Conservation (phyloP, 352 stramenopile genomes). For the Globisporangium barbulae region DNA sequence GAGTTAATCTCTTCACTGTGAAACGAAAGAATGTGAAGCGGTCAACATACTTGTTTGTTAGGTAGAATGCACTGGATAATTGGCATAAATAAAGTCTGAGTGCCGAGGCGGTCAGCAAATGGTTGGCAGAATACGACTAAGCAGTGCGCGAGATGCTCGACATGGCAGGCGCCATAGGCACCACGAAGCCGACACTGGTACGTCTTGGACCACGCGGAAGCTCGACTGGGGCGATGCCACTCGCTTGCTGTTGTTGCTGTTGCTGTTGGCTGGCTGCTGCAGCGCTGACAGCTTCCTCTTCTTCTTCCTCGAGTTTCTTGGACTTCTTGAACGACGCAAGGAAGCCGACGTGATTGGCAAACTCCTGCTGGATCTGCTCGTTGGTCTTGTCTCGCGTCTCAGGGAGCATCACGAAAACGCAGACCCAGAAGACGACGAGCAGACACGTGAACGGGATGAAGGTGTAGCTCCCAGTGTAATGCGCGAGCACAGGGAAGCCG, state of each 20-base stretch:
- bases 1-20: neutral
- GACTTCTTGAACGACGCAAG: constrained; percentile 31
- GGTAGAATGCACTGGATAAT: neutral
- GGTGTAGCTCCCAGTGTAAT: constrained; percentile 29
- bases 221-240: neutral
- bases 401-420: constrained; percentile 31
- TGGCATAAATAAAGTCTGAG: neutral
- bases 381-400: constrained; percentile 37
- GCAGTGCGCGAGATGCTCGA: constrained; percentile 8
- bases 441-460: constrained; percentile 37
- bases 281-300: constrained; percentile 1
- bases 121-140: neutral
- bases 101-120: neutral
- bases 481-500: constrained; percentile 28
- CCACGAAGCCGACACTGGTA: constrained; percentile 11
- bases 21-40: neutral
- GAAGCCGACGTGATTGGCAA: constrained; percentile 23
- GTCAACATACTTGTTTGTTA: neutral
- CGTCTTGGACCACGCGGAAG: neutral
- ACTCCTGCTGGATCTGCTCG: constrained; percentile 42
- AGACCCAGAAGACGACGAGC: constrained; percentile 33
- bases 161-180: neutral
- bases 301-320: constrained; percentile 22
- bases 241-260: neutral
- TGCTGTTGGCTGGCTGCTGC: constrained; percentile 3